Evolutionary conservation across 495 filamentous ascomycete genomes (phyloP), one percentile per base, ranked within the genome.

Genomic region (Venustampulla echinocandica): DNA sequence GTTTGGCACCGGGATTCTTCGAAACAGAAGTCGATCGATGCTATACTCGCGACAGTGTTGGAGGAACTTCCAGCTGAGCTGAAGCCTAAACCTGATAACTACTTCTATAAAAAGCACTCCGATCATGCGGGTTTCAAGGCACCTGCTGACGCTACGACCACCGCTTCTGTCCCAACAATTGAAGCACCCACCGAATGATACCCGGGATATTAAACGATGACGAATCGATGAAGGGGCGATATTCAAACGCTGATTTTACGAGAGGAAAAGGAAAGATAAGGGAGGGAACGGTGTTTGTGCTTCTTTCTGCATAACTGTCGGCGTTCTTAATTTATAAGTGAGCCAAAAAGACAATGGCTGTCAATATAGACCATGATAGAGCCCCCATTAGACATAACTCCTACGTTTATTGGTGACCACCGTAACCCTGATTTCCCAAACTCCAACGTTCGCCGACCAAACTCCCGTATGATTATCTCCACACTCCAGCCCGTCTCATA

Each of bases 1-100:
- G 76, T 95, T 52, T 95, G 89, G 89, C 89, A 93, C 64, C 83
- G 88, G 25, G 83, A 90, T 53, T 72, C 71, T 24, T 79, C 76
- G 13, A 83, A 86, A 60, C 70, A 84, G 47, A 76, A 70, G 47
- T 88, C 84, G 2, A 80, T 89, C 49, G 77, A 87, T 49, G 71
- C 65, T 33, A 74, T 95, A 14, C 69, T 86, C 24, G 62, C 72
- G 49, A 78, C 74, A 19, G 79, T 92, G 13, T 67, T 92, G 15
- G 76, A 81, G 14, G 72, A 80, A 40, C 64, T 94, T 2, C 79
- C 80, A 1, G 68, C 71, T 4, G 80, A 84, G 48, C 62, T 92
- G 24, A 68, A 69, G 38, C 86, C 85, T 5, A 80, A 78, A 65
- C 65, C 76, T 9, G 74, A 79, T 20, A 79, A 79, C 44, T 89